These are phyloP conservation scores for Centrapalus pauciflorus DNA, from an alignment of 129 eudicot genomes.

Conservation along the genomic window DNA sequence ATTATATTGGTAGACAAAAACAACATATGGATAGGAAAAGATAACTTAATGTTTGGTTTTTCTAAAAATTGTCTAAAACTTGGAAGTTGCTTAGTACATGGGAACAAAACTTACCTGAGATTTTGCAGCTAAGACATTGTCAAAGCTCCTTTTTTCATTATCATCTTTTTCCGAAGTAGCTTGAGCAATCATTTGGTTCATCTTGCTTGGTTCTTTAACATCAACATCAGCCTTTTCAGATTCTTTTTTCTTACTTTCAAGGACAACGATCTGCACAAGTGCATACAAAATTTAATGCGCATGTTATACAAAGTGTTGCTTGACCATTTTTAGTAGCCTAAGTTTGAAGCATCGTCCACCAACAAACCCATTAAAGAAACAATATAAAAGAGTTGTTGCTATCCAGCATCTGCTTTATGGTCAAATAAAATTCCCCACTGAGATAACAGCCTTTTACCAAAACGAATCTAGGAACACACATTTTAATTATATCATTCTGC, in stretches of 20 bases:
- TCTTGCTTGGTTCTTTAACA: conserved; percentile 30
- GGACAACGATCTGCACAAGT: conserved; percentile 43
- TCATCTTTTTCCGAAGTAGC: conserved; percentile 28
- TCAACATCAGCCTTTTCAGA: conserved; percentile 19
- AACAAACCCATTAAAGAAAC: neutral
- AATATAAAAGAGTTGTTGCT: neutral
- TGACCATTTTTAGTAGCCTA: conserved; percentile 2
- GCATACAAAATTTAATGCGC: conserved; percentile 1
- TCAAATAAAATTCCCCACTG: conserved; percentile 8
- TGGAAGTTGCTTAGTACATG: neutral
- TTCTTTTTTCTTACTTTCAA: conserved; percentile 44
- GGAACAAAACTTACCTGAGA: conserved; percentile 31
- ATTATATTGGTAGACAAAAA: too few species aligned
- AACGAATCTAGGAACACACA: neutral
- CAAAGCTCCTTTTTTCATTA: conserved; percentile 11
- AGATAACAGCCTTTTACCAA: neutral
- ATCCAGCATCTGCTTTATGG: conserved; percentile 6
- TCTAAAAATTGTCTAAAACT: too few species aligned
- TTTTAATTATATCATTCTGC: neutral
- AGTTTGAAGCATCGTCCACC: neutral
- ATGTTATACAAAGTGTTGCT: neutral
- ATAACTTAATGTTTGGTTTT: too few species aligned
- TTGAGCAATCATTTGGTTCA: conserved; percentile 16
- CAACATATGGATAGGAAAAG: too few species aligned
- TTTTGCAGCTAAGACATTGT: conserved; percentile 14